A percentile compares a stretch with the other conserved stretches of the same genome.
These are phyloP conservation scores for Camillea tinctor DNA, from an alignment of 2,329 filamentous ascomycete genomes.

Conservation along the genomic window DNA sequence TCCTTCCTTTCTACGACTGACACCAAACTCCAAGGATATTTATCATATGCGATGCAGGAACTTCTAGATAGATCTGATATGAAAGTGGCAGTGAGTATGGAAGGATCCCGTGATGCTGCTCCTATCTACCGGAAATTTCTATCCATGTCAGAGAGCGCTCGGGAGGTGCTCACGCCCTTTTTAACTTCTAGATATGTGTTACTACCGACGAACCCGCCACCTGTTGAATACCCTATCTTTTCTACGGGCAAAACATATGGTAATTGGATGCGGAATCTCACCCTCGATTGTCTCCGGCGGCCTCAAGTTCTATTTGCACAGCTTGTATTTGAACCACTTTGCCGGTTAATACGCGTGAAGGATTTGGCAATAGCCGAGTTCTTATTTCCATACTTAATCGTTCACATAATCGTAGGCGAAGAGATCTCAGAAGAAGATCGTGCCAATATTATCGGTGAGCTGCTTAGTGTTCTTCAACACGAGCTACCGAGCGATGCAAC, in stretches of 20 bases:
- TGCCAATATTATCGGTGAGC: conserved; percentile 66
- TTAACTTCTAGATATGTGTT: conserved; percentile 80
- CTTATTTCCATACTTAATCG: conserved; percentile 79
- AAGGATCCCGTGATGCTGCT: conserved; percentile 48
- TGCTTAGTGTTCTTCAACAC: conserved; percentile 71
- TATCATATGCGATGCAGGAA: conserved; percentile 94
- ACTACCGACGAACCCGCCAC: conserved; percentile 55
- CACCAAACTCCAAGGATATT: conserved; percentile 81
- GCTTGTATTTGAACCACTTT: conserved; percentile 77
- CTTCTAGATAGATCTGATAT: conserved; percentile 78
- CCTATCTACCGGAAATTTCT: conserved; percentile 73
- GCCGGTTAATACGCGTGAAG: conserved; percentile 79
- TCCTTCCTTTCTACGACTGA: conserved; percentile 90
- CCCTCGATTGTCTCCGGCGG: conserved; percentile 77
- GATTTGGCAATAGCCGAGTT: conserved; percentile 86
- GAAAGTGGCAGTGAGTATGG: conserved; percentile 50
- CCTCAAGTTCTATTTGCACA: conserved; percentile 72
- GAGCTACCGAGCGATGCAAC: conserved; percentile 49
- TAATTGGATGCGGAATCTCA: conserved; percentile 78
- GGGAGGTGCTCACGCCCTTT: conserved; percentile 85
- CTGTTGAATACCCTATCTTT: conserved; percentile 76
- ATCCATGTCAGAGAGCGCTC: conserved; percentile 70
- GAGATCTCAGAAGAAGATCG: conserved; percentile 58
- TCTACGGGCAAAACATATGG: conserved; percentile 65
- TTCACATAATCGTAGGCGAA: conserved; percentile 79